A percentile compares a stretch with the other conserved stretches of the same genome.
These are phyloP conservation scores for Chlamydomonas sp. DNA, from an alignment of 139 green algal species.

Conservation along the genomic window DNA sequence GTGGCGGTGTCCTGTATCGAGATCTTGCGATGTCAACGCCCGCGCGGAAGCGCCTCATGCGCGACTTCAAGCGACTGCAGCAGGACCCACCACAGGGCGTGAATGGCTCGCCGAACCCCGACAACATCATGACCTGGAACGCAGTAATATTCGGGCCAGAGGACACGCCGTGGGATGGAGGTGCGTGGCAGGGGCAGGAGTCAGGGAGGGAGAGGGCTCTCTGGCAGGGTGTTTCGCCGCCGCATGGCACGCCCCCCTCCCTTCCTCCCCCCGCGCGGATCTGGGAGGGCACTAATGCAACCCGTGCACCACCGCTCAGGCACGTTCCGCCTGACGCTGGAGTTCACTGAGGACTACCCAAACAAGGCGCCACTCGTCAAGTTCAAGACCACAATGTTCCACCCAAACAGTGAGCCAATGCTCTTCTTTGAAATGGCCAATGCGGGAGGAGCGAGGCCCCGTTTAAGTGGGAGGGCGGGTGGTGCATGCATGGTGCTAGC, in stretches of 20 bases:
- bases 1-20: too few relatives aligned
- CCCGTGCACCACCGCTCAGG: too few relatives aligned
- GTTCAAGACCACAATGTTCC: slow-evolving; percentile 92
- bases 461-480: too few relatives aligned
- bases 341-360: slow-evolving; percentile 97
- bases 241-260: too few relatives aligned
- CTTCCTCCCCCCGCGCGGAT: too few relatives aligned
- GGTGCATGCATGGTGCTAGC: too few relatives aligned
- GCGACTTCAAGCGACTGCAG: slow-evolving; percentile 85
- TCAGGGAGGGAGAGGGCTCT: background rate
- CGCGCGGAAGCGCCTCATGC: slow-evolving; percentile 86
- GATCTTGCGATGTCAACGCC: too few relatives aligned
- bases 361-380: slow-evolving; percentile 95
- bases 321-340: slow-evolving; percentile 90
- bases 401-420: slow-evolving; percentile 82
- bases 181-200: slow-evolving; percentile 33
- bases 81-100: slow-evolving; percentile 91
- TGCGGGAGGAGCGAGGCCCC: too few relatives aligned
- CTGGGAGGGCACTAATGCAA: too few relatives aligned
- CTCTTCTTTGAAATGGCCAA: background rate
- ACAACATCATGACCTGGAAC: slow-evolving; percentile 99
- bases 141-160: slow-evolving; percentile 99
- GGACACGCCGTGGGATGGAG: slow-evolving; percentile 92
- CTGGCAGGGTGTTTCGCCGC: background rate
- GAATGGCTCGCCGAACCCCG: slow-evolving; percentile 78